Conservation (phyloP, 2,329 filamentous ascomycete species). For the Claviceps africana region DNA sequence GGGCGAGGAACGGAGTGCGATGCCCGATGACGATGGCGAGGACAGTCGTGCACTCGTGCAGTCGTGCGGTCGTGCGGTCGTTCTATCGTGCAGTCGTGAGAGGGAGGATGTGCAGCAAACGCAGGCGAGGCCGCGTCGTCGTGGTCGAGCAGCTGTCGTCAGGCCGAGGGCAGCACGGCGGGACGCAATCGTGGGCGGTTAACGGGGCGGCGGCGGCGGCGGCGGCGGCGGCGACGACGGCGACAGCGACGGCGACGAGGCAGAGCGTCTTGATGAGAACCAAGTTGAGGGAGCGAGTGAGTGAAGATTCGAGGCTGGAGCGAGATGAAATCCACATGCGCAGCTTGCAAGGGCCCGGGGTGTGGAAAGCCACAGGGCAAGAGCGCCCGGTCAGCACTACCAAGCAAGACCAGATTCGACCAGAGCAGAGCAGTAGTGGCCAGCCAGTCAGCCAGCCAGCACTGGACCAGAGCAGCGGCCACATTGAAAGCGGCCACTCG, state of each 20-base stretch:
- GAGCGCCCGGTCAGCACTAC: neutral
- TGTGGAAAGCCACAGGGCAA: neutral
- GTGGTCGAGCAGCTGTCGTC: slow-evolving; percentile 2
- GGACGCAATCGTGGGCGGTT: no score
- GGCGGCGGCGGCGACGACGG: neutral
- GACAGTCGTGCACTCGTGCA: neutral
- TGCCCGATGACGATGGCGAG: slow-evolving; percentile 1
- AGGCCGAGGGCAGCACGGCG: neutral
- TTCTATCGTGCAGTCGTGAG: neutral
- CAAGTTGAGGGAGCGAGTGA: slow-evolving; percentile 9
- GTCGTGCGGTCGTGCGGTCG: neutral
- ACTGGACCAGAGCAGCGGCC: no score
- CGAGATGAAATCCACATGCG: slow-evolving; percentile 12
- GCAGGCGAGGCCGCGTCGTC: neutral
- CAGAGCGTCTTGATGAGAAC: slow-evolving; percentile 4
- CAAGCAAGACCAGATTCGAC: no score
- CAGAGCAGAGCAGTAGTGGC: no score
- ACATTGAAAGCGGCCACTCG: neutral
- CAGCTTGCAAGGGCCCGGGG: slow-evolving; percentile 1
- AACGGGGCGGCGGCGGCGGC: no score
- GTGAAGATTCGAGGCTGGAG: slow-evolving; percentile 13
- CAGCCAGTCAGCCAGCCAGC: no score
- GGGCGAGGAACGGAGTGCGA: slow-evolving; percentile 15
- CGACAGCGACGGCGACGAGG: slow-evolving; percentile 1
- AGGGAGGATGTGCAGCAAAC: neutral